Conservation (phyloP, 2,329 filamentous ascomycete species). For the Penicillium nordicum region DNA sequence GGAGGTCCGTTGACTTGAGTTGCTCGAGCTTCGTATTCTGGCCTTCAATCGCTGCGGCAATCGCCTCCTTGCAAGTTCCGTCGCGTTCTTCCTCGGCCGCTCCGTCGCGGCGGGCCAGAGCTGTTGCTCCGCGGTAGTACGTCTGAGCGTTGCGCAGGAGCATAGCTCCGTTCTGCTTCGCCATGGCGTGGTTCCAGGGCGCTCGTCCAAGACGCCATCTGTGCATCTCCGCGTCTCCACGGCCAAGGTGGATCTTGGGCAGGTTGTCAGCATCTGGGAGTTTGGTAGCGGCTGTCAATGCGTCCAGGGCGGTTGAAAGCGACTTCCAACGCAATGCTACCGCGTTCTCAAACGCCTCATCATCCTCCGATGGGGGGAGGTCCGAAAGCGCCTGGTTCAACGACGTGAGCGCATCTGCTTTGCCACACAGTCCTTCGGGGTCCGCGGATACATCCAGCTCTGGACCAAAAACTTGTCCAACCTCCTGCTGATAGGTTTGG, state of each 20-base stretch:
- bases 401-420: constrained; percentile 56
- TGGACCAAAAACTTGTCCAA: constrained; percentile 41
- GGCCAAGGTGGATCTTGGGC: constrained; percentile 52
- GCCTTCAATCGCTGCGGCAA: constrained; percentile 47
- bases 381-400: constrained; percentile 50
- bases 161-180: constrained; percentile 45
- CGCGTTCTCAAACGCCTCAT: constrained; percentile 30
- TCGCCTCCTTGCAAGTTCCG: constrained; percentile 47
- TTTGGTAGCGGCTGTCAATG: constrained; percentile 51
- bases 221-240: constrained; percentile 56
- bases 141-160: constrained; percentile 56
- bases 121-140: constrained; percentile 55
- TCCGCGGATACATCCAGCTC: constrained; percentile 43
- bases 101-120: constrained; percentile 41
- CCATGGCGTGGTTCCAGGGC: constrained; percentile 43
- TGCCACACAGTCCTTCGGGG: constrained; percentile 51
- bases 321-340: constrained; percentile 50
- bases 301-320: constrained; percentile 50
- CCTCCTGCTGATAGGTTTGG: constrained; percentile 50
- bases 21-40: constrained; percentile 40
- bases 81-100: constrained; percentile 43
- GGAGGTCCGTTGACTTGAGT: constrained; percentile 33
- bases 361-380: constrained; percentile 26
- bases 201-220: constrained; percentile 51
- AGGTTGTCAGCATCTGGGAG: constrained; percentile 50